phyloP scores from a whole-genome alignment of 768 basidiomycete species.

The Calocera viscosa region DNA sequence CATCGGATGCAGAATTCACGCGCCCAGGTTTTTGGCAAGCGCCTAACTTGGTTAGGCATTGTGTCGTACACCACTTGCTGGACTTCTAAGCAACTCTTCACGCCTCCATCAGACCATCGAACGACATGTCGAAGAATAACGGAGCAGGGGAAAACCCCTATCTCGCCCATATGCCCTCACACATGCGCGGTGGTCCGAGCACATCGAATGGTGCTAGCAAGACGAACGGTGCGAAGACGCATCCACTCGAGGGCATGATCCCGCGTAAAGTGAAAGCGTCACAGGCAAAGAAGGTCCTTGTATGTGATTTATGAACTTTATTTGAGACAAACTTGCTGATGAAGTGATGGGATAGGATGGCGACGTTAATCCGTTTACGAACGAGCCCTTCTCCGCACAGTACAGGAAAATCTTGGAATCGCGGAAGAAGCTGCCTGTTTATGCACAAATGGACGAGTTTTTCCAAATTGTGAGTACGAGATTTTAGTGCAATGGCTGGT shows the following conservation, averaged over 20 bases:
- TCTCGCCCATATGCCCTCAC: constrained; percentile 34
- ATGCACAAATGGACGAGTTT: constrained; percentile 84
- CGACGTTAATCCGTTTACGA: constrained; percentile 80
- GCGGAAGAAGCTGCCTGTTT: constrained; percentile 85
- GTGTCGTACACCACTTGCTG: neutral
- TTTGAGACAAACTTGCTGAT: neutral
- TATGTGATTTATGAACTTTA: constrained; percentile 28
- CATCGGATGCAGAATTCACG: neutral
- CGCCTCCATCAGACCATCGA: neutral
- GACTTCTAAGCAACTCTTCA: neutral
- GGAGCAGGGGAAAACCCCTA: constrained; percentile 38
- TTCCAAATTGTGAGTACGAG: constrained; percentile 59
- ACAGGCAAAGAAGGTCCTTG: constrained; percentile 60
- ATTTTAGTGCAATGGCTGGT: constrained; percentile 55
- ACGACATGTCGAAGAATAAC: neutral
- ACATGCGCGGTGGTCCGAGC: constrained; percentile 27
- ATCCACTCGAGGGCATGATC: constrained; percentile 63
- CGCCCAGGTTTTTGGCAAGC: neutral
- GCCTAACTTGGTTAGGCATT: neutral
- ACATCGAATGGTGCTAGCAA: neutral
- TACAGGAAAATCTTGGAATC: constrained; percentile 78
- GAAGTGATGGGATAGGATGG: constrained; percentile 42
- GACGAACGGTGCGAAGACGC: constrained; percentile 12
- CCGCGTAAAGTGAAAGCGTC: constrained; percentile 53
- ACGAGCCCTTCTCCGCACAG: constrained; percentile 54